Evolutionary conservation across 306 rosid genomes (phyloP), one percentile per base, ranked within the genome.

Genomic region (Cucurbita maxima): DNA sequence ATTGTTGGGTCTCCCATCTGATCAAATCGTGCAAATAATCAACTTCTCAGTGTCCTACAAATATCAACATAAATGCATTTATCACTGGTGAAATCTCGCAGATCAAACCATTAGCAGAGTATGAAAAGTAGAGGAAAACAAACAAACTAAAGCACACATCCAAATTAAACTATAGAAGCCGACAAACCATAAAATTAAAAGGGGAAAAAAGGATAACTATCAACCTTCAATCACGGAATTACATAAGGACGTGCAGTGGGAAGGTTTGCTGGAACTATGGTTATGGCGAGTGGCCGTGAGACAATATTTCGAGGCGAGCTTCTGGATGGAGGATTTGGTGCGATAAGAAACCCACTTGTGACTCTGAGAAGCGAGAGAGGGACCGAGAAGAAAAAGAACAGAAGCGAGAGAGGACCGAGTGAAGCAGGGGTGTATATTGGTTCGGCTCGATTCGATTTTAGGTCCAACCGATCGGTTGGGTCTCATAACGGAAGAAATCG

Each of bases 1-100:
- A 85, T 78, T 5, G 92, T 74, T 16, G 84, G 75, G 70, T 90
- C 97, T 61, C 78, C 88, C 97, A 88, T 90, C 77, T 22, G 18
- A 43, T 66, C 51, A 66, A 66, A 43, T 10, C 10, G 38, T 20
- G 72, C 16, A 5, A 8, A 66, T 8, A 64, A 66, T 66, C 5
- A 66, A 44, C 72, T 66, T 43, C 47, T 18, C 54, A 5, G 11
- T 6, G 37, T 10, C 72, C 72, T 66, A 20, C 11, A 43, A 66
- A 66, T 13, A 44, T 44, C 72, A 66, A 66, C 47, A 41, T 43
- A 66, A 11, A 19, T 41, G 13, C 53, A 18, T 44, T 10, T 1
- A 38, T 66, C 72, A 66, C 5, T 43, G 3, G 18, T 10, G 71
- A 41, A 63, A 63, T 10, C 71, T 18, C 10, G 5, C 19, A 10